A percentile compares a stretch with the other conserved stretches of the same genome.
phyloP scores from a whole-genome alignment of 768 basidiomycete species.

The Lentinula sp. region DNA sequence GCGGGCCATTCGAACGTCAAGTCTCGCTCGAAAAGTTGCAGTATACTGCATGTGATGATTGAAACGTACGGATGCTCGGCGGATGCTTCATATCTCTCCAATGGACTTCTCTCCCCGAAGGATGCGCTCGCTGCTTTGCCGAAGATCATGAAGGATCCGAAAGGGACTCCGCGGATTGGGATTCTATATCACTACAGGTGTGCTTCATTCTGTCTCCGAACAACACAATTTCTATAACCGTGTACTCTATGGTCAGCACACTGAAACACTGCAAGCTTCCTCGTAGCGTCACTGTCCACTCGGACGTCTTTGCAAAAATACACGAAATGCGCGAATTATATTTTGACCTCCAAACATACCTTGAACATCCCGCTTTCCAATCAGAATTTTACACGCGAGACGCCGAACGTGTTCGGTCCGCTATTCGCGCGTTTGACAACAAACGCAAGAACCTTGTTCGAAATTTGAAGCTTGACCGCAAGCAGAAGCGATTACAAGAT shows the following conservation, averaged over 20 bases:
- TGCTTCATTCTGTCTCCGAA: not conserved
- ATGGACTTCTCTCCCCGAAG: slow-evolving; percentile 5
- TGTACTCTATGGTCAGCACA: not conserved
- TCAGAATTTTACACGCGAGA: slow-evolving; percentile 2
- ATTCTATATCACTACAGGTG: slow-evolving; percentile 15
- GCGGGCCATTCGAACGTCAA: slow-evolving; percentile 9
- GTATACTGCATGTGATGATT: slow-evolving; percentile 13
- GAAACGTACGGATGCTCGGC: slow-evolving; percentile 13
- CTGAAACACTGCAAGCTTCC: slow-evolving; percentile 9
- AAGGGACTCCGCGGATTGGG: slow-evolving; percentile 11
- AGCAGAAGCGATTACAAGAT: not conserved
- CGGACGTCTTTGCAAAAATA: slow-evolving; percentile 9
- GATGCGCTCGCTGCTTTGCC: slow-evolving; percentile 12
- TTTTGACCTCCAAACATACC: slow-evolving; percentile 9
- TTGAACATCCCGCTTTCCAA: slow-evolving; percentile 13
- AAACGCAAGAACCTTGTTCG: slow-evolving; percentile 8
- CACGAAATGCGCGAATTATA: slow-evolving; percentile 11
- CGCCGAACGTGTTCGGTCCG: slow-evolving; percentile 5
- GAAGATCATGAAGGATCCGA: slow-evolving; percentile 8
- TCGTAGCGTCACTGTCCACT: slow-evolving; percentile 6
- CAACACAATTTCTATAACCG: not conserved
- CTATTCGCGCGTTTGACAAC: slow-evolving; percentile 10
- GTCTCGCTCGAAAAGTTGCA: slow-evolving; percentile 8
- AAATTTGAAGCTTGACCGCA: slow-evolving; percentile 1
- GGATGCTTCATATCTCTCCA: slow-evolving; percentile 7